Evolutionary conservation across 2,329 filamentous ascomycete species (phyloP).

Genomic region (Elsinoe arachidis): DNA sequence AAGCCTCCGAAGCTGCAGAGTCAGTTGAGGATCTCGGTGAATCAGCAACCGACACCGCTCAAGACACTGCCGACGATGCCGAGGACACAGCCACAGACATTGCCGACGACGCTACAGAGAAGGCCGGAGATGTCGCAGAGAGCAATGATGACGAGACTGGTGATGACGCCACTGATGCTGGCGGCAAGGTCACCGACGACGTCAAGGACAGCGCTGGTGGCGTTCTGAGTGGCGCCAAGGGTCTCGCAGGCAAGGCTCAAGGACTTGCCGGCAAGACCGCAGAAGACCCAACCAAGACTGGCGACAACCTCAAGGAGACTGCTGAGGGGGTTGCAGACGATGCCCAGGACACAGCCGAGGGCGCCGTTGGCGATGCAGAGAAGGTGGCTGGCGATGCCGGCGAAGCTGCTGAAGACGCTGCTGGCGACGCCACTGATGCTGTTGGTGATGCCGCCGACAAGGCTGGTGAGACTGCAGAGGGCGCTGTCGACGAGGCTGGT

Average conservation of each 20-base stretch:
- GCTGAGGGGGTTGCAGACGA: slow-evolving; percentile 27
- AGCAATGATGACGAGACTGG: slow-evolving; percentile 20
- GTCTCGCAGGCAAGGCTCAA: slow-evolving; percentile 40
- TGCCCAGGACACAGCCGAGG: slow-evolving; percentile 27
- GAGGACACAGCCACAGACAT: slow-evolving; percentile 27
- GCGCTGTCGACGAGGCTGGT: slow-evolving; percentile 14
- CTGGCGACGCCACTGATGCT: slow-evolving; percentile 26
- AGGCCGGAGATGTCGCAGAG: slow-evolving; percentile 31
- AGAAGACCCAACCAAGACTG: slow-evolving; percentile 31
- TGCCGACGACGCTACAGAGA: slow-evolving; percentile 36
- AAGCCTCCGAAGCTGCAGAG: slow-evolving; percentile 39
- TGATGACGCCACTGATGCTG: slow-evolving; percentile 21
- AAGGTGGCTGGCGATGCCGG: slow-evolving; percentile 21
- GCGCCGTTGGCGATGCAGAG: slow-evolving; percentile 15
- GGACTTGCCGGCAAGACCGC: slow-evolving; percentile 36
- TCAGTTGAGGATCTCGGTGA: slow-evolving; percentile 32
- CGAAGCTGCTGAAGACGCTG: slow-evolving; percentile 21
- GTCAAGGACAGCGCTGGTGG: slow-evolving; percentile 28
- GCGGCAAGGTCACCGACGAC: slow-evolving; percentile 27
- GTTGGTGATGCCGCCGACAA: slow-evolving; percentile 26
- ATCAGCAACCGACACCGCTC: slow-evolving; percentile 33
- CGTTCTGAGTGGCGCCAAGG: slow-evolving; percentile 36
- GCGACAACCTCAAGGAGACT: slow-evolving; percentile 30
- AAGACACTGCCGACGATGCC: slow-evolving; percentile 37
- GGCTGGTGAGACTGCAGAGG: slow-evolving; percentile 17